Evolutionary conservation across 306 rosid species (phyloP).

Genomic region (Amphicarpaea edgeworthii): DNA sequence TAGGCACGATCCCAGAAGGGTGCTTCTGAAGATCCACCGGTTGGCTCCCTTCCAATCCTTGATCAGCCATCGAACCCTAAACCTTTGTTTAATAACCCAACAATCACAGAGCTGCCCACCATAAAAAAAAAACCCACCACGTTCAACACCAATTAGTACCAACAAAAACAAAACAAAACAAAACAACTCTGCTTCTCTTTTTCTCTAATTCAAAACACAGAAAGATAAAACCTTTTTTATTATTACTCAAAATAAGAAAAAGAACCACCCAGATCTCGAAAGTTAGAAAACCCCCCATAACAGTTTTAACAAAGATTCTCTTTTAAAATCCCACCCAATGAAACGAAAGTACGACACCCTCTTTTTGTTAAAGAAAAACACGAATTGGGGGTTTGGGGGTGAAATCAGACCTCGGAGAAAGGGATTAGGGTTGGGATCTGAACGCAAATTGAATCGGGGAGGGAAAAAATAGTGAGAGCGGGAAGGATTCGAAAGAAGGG

Average conservation of each 20-base stretch:
- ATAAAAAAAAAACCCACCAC: constrained; percentile 2
- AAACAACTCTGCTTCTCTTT: neutral
- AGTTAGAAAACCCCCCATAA: neutral
- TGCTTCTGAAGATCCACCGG: constrained; percentile 84
- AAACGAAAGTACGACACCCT: neutral
- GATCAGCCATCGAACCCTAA: constrained; percentile 77
- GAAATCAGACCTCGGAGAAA: constrained; percentile 46
- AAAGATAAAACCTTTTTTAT: constrained; percentile 4
- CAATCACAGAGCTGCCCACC: constrained; percentile 26
- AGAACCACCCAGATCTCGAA: constrained; percentile 6
- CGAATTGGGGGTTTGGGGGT: neutral
- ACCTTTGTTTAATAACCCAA: constrained; percentile 1
- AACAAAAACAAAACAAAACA: neutral
- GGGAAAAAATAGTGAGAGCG: constrained; percentile 43
- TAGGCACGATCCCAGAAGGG: constrained; percentile 96
- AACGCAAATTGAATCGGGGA: neutral
- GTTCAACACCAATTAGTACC: constrained; percentile 20
- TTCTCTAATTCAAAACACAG: neutral
- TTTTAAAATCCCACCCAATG: neutral
- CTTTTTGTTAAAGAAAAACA: neutral
- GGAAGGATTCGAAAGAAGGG: constrained; percentile 61
- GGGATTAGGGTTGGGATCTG: constrained; percentile 41
- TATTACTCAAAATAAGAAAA: neutral
- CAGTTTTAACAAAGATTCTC: neutral
- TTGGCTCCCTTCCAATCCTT: constrained; percentile 84